Percentiles rank a stretch among this genome's conserved stretches.
These are phyloP conservation scores for Colletotrichum sp. DNA, from an alignment of 2,329 filamentous ascomycete species.

Conservation along the genomic window DNA sequence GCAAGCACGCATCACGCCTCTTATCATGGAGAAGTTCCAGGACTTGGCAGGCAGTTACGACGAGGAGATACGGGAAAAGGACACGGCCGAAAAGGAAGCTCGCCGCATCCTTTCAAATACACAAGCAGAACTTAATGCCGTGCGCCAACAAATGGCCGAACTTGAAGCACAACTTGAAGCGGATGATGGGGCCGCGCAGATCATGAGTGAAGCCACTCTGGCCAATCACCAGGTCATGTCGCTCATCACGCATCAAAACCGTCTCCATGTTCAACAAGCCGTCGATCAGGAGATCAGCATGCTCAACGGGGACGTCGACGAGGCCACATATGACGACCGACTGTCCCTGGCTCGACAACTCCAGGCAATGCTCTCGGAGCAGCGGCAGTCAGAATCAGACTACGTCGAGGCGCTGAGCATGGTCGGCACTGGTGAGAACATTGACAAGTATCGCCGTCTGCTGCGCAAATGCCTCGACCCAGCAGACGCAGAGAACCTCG, in stretches of 20 bases:
- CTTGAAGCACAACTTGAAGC: constrained; percentile 60
- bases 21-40: constrained; percentile 75
- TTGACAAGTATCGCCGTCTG: constrained; percentile 74
- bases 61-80: constrained; percentile 76
- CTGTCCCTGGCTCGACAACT: constrained; percentile 64
- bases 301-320: constrained; percentile 48
- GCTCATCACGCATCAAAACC: constrained; percentile 57
- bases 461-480: constrained; percentile 72
- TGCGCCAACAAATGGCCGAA: constrained; percentile 65
- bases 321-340: constrained; percentile 59
- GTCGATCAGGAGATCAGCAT: constrained; percentile 56
- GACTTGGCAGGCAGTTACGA: constrained; percentile 76
- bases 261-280: constrained; percentile 55
- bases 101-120: constrained; percentile 70
- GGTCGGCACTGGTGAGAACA: constrained; percentile 75
- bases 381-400: constrained; percentile 66
- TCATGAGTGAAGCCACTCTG: constrained; percentile 55
- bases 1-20: constrained; percentile 70
- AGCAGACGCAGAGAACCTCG: constrained; percentile 70
- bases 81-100: constrained; percentile 71
- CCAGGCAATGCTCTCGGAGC: constrained; percentile 60
- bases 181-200: constrained; percentile 57
- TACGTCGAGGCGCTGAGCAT: constrained; percentile 73
- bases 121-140: constrained; percentile 67
- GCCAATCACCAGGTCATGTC: constrained; percentile 55